Evolutionary conservation across 1,139 yeast species (phyloP), one percentile per base, ranked within the genome.

Genomic region (Magnusiomyces paraingens): DNA sequence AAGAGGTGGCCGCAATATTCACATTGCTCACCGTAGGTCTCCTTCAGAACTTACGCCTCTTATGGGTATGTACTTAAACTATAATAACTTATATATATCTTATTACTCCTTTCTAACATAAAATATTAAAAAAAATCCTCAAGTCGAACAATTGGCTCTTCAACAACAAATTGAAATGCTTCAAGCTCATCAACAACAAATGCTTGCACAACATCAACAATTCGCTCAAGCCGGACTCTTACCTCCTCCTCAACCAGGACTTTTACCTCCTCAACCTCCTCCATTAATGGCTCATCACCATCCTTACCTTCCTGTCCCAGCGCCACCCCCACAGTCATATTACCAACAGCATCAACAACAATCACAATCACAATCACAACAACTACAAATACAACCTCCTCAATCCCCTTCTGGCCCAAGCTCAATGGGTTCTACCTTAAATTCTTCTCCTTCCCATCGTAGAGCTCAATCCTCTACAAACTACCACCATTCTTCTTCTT

Each of bases 1-100:
- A 26, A 51, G 61, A 32, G 60, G 60, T 38, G 63, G 61, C 44
- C 63, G 67, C 52, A 65, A 68, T 52, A 61, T 91, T 60, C 95
- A 89, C 71, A 90, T 91, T 62, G 98, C 98, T 26, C 98, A 91
- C 66, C 80, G 98, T 65, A 79, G 96, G 58, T 86, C 97, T 3
- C 97, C 97, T 22, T 83, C 93, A 62, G 99, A 93, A 69, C 77
- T 93, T 68, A 91, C 98, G n/a, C 87, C 87, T 56, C 75, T 93
- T 60, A 91, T 93, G 96, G 83, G 79, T 74, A 75, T 62, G 77
- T 73, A 61, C 50, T 41, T 18, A 8, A 14, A 21, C 15, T 11
- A 14, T 18, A 38, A 36, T 15, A 38, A 35, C 32, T 36, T 26
- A 38, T 47, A 39, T 20, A 26, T 15, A 20, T 20, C 21, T 20